phyloP scores from a whole-genome alignment of 1,284 basidiomycete species.

The Grifola frondosa region DNA sequence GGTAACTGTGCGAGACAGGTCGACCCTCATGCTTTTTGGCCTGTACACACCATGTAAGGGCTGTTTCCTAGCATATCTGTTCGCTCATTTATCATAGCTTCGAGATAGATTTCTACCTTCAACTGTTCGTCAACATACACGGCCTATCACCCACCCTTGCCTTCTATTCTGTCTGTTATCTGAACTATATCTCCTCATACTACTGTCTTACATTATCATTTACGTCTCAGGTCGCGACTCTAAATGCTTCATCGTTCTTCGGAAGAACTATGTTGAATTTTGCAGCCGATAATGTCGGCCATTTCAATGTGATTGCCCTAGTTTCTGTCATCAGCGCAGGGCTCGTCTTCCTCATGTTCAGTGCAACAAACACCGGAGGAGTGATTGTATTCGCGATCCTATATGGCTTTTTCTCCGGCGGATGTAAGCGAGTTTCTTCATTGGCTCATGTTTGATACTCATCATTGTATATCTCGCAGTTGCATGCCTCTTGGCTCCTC shows the following conservation, averaged over 20 bases:
- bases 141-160: constrained; percentile 38
- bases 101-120: constrained; percentile 48
- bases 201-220: not conserved
- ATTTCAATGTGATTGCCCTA: constrained; percentile 18
- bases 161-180: constrained; percentile 43
- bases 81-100: not conserved
- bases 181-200: not conserved
- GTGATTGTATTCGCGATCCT: constrained; percentile 18
- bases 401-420: constrained; percentile 25
- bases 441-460: no score
- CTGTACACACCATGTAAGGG: not conserved
- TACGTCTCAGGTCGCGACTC: constrained; percentile 16
- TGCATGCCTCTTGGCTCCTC: no score
- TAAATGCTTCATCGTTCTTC: constrained; percentile 15
- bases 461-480: no score
- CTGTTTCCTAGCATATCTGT: no score
- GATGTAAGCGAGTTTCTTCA: constrained; percentile 17
- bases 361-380: constrained; percentile 9
- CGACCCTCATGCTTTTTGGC: no score
- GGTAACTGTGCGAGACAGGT: no score
- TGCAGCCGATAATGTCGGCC: constrained; percentile 16
- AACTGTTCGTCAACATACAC: constrained; percentile 44
- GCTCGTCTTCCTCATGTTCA: constrained; percentile 21
- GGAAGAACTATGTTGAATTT: constrained; percentile 17
- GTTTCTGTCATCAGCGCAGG: constrained; percentile 4